Evolutionary conservation across 495 filamentous ascomycete genomes (phyloP), one percentile per base, ranked within the genome.

Genomic region (Aspergillus incahuasiensis): DNA sequence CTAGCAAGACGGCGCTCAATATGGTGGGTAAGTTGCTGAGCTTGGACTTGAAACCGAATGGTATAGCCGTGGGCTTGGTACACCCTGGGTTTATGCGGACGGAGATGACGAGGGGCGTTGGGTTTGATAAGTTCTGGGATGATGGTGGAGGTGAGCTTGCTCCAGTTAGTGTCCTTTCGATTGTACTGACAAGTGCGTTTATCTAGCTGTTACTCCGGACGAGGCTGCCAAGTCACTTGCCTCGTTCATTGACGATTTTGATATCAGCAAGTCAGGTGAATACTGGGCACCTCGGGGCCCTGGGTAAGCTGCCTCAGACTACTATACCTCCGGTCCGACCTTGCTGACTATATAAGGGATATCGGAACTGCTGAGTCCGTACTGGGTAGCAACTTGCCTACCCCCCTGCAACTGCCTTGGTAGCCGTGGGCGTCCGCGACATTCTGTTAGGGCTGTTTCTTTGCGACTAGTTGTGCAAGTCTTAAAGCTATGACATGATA

Each of bases 21-120:
- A 90, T 90, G 87, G 82, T 84, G 5, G 87, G 85, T 4, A 86
- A 86, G 62, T 72, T 90, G 42, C 65, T 90, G 32, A 83, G 80
- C 59, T 66, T 88, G 57, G 86, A 90, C 64, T 67, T 90, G 19
- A 84, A 85, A 65, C 74, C 79, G 0, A 72, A 83, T 40, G 82
- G 77, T 0, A 77, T 90, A 47, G 76, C 84, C 2, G 81, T 90
- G 8, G 84, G 78, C 6, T 70, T 89, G 48, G 75, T 89, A 18
- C 86, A 90, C 67, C 86, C 87, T 4, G 85, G 86, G 0, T 89
- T 89, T 64, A 87, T 90, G 85, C 70, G 86, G 45, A 89, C 86
- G 16, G 83, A 88, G 61, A 87, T 88, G 84, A 88, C 86, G 6
- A 80, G 74, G 58, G 70, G 79, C 3, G 86, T 89, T 22, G 86